Conservation (phyloP, 2,329 filamentous ascomycete species). For the Chaetomium olivaceum region DNA sequence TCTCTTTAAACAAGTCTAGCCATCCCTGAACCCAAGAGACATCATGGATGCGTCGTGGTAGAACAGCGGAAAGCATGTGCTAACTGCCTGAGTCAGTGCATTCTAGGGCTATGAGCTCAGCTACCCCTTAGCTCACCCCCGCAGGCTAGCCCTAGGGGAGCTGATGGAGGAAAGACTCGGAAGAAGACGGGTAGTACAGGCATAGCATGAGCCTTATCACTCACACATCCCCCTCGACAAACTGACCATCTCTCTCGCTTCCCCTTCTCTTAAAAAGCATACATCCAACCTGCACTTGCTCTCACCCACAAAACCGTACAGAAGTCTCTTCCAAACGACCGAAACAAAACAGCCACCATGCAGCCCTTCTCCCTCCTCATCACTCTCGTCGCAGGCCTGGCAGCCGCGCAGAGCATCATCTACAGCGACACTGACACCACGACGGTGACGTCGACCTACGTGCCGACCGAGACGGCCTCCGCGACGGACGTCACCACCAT, state of each 20-base stretch:
- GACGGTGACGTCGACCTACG: background rate
- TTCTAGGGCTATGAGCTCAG: background rate
- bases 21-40: background rate
- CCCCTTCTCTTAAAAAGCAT: background rate
- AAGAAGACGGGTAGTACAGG: background rate
- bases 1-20: background rate
- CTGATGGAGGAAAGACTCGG: background rate
- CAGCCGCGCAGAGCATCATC: slow-evolving; percentile 28
- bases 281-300: background rate
- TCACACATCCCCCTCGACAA: background rate
- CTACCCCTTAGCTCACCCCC: no score
- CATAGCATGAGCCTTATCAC: background rate
- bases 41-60: no score
- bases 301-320: background rate
- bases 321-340: background rate
- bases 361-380: slow-evolving; percentile 28
- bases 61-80: background rate
- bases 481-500: background rate
- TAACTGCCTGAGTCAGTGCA: background rate
- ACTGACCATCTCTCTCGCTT: background rate
- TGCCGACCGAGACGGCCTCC: background rate
- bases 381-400: slow-evolving; percentile 22
- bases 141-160: no score
- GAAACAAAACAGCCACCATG: slow-evolving; percentile 27
- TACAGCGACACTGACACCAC: background rate